Percentiles rank a stretch among this genome's conserved stretches.
phyloP scores from a whole-genome alignment of 306 rosid species.

The Chamaecrista fasciculata region DNA sequence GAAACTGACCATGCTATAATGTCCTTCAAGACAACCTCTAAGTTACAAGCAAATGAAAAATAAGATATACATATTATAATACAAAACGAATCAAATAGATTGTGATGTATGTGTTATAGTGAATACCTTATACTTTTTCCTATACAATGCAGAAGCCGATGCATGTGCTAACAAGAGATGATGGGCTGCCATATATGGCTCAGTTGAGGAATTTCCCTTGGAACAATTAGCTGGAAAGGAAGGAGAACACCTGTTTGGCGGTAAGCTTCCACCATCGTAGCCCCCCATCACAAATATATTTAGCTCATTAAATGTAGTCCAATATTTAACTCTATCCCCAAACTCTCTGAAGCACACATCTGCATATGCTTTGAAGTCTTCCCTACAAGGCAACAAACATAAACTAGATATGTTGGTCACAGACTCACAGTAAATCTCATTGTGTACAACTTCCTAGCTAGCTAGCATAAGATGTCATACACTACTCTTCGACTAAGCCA shows the following conservation, averaged over 20 bases:
- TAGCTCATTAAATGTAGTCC: conserved; percentile 51
- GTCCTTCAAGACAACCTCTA: too few species aligned
- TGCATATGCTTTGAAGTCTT: conserved; percentile 44
- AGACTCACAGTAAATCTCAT: neutral
- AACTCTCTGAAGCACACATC: conserved; percentile 53
- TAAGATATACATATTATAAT: too few species aligned
- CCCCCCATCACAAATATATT: conserved; percentile 21
- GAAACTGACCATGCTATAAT: too few species aligned
- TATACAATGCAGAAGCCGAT: conserved; percentile 37
- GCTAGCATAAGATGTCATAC: conserved; percentile 35
- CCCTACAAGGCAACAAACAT: conserved; percentile 22
- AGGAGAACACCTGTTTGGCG: conserved; percentile 44
- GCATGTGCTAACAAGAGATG: conserved; percentile 44
- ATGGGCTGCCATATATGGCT: conserved; percentile 51
- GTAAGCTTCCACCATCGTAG: conserved; percentile 17
- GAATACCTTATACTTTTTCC: conserved; percentile 41
- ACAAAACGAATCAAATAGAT: too few species aligned
- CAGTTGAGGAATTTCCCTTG: conserved; percentile 49
- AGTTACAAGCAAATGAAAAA: too few species aligned
- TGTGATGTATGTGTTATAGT: neutral
- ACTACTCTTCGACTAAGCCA: conserved; percentile 56
- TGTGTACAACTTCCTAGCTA: neutral
- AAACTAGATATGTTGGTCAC: neutral
- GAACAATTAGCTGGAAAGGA: conserved; percentile 26
- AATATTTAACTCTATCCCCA: conserved; percentile 52